phyloP scores from a whole-genome alignment of 2,329 filamentous ascomycete species.

The Incumbomyces lentus region DNA sequence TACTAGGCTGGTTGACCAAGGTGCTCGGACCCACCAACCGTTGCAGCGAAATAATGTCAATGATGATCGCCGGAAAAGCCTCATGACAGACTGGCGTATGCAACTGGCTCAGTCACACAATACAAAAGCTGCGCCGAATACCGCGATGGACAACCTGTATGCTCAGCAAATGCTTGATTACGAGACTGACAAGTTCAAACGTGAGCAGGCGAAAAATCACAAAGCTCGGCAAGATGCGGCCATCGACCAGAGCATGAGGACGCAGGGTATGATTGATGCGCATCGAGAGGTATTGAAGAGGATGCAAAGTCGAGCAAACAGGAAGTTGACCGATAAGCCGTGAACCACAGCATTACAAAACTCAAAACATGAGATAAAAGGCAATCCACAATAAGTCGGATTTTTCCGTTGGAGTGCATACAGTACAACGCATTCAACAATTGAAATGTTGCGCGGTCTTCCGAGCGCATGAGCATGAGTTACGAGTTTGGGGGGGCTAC shows the following conservation, averaged over 20 bases:
- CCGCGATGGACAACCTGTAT: slow-evolving; percentile 28
- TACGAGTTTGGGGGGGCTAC: no score
- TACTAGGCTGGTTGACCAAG: slow-evolving; percentile 28
- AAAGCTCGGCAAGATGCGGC: slow-evolving; percentile 50
- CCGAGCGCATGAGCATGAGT: no score
- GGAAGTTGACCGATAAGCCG: slow-evolving; percentile 7
- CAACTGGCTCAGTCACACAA: slow-evolving; percentile 44
- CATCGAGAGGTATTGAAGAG: slow-evolving; percentile 70
- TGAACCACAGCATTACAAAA: neutral
- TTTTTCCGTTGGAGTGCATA: no score
- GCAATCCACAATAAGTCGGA: no score
- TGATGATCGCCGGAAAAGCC: slow-evolving; percentile 34
- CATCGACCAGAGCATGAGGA: slow-evolving; percentile 67
- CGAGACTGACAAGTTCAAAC: slow-evolving; percentile 51
- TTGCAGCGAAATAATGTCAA: slow-evolving; percentile 8
- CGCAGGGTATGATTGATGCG: slow-evolving; percentile 60
- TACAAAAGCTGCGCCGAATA: slow-evolving; percentile 20
- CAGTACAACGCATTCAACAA: no score
- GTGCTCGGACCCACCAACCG: slow-evolving; percentile 12
- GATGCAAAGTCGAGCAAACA: slow-evolving; percentile 58
- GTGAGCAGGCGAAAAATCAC: slow-evolving; percentile 48
- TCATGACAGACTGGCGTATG: slow-evolving; percentile 57
- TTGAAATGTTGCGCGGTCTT: no score
- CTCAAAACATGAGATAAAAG: no score
- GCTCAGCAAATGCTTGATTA: slow-evolving; percentile 48